Conservation (phyloP, 176 grass and related monocot genomes). For the Oryza coarctata region DNA sequence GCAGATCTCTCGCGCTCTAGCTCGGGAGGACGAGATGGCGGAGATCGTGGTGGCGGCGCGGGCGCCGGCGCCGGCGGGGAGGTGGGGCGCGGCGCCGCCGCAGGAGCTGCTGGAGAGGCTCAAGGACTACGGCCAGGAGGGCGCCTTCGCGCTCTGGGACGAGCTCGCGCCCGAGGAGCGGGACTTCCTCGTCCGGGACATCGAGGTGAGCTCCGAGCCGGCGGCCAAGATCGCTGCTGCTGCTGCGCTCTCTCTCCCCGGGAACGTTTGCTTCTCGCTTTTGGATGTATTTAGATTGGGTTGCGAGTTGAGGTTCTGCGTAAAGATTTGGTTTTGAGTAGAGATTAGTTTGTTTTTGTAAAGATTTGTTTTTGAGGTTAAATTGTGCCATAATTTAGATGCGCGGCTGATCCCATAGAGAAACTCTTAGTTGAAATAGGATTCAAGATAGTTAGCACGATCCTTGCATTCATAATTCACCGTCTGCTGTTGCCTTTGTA, state of each 20-base stretch:
- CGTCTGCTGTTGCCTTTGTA: not conserved
- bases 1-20: constrained; percentile 8
- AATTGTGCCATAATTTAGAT: not conserved
- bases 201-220: constrained; percentile 49
- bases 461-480: not conserved
- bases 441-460: not conserved
- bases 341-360: not conserved
- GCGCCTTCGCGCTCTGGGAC: constrained; percentile 80
- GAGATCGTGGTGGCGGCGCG: constrained; percentile 47
- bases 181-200: constrained; percentile 73
- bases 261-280: not conserved
- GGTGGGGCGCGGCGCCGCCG: constrained; percentile 62
- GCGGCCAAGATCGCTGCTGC: not conserved
- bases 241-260: too few relatives aligned
- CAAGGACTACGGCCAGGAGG: constrained; percentile 85
- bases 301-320: not conserved
- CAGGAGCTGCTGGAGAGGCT: constrained; percentile 85
- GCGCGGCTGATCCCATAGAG: not conserved
- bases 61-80: constrained; percentile 27
- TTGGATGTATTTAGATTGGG: not conserved
- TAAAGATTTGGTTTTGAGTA: not conserved
- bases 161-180: constrained; percentile 78
- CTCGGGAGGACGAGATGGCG: constrained; percentile 29
- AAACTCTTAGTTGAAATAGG: not conserved
- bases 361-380: not conserved